These are phyloP conservation scores for Drechslerella stenobrocha DNA, from an alignment of 2,329 filamentous ascomycete genomes.

Conservation along the genomic window DNA sequence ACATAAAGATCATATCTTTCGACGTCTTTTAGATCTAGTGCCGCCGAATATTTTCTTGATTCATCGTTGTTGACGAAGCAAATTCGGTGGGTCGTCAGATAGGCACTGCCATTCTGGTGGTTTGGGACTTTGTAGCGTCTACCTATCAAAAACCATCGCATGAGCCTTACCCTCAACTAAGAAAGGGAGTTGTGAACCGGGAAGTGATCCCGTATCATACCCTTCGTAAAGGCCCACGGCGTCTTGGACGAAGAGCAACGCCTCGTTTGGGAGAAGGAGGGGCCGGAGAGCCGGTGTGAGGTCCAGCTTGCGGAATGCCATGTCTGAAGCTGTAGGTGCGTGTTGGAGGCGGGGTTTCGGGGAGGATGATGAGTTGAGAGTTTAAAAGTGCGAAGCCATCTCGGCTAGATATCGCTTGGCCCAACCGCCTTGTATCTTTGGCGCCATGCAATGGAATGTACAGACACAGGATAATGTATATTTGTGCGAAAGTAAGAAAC, in stretches of 20 bases:
- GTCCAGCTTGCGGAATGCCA: constrained; percentile 64
- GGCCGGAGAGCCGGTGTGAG: constrained; percentile 95
- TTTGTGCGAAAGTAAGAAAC: constrained; percentile 12
- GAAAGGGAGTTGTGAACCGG: constrained; percentile 4
- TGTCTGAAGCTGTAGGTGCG: constrained; percentile 11
- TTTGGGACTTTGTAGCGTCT: constrained; percentile 94
- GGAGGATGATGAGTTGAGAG: no score
- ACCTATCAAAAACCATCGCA: constrained; percentile 50
- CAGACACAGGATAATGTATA: background rate
- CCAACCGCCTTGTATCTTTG: constrained; percentile 2
- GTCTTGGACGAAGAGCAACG: constrained; percentile 93
- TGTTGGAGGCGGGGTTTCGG: no score
- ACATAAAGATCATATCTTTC: constrained; percentile 90
- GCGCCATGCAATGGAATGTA: constrained; percentile 8
- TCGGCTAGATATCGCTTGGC: constrained; percentile 45
- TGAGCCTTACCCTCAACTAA: constrained; percentile 32
- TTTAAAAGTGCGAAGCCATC: no score
- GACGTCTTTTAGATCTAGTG: constrained; percentile 85
- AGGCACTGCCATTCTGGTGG: constrained; percentile 93
- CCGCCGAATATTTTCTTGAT: constrained; percentile 79
- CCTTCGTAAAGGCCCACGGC: constrained; percentile 97
- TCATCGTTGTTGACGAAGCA: constrained; percentile 93
- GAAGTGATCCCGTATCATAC: constrained; percentile 61
- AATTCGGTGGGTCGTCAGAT: constrained; percentile 89
- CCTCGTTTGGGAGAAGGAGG: constrained; percentile 88